These are phyloP conservation scores for Colletotrichum sublineola DNA, from an alignment of 2,329 filamentous ascomycete genomes.

Conservation along the genomic window DNA sequence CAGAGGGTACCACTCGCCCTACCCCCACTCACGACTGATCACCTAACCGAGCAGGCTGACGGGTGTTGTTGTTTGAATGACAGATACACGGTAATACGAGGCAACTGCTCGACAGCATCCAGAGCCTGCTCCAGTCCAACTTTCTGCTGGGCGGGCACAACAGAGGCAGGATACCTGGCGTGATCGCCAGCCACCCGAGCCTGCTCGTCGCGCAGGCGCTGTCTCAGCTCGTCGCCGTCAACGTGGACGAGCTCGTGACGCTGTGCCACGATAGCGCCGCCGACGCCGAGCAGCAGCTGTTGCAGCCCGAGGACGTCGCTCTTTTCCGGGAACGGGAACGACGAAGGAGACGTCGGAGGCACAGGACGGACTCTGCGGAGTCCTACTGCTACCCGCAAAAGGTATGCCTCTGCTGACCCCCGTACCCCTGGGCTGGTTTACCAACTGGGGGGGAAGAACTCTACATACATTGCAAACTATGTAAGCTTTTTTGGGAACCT, in stretches of 20 bases:
- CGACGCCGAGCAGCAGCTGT: neutral
- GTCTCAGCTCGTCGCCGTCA: neutral
- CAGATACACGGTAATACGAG: neutral
- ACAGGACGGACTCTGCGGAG: neutral
- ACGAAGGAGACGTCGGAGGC: neutral
- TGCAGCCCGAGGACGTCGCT: no score
- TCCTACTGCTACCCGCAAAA: neutral
- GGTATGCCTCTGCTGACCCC: neutral
- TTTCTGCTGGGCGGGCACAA: neutral
- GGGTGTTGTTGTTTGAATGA: neutral
- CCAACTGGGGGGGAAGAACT: no score
- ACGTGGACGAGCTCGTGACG: constrained; percentile 1
- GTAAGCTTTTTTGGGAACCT: neutral
- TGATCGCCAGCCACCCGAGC: neutral
- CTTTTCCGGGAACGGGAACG: neutral
- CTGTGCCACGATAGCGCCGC: neutral
- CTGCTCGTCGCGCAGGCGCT: neutral
- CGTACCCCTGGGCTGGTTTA: no score
- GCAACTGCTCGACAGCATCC: neutral
- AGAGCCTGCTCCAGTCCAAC: neutral
- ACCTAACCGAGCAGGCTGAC: neutral
- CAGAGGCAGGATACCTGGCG: neutral
- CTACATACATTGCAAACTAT: no score
- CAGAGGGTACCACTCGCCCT: neutral
- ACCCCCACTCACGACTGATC: neutral